Conservation (phyloP, 2,329 filamentous ascomycete genomes). For the Graphilbum ipis-grandicollis region DNA sequence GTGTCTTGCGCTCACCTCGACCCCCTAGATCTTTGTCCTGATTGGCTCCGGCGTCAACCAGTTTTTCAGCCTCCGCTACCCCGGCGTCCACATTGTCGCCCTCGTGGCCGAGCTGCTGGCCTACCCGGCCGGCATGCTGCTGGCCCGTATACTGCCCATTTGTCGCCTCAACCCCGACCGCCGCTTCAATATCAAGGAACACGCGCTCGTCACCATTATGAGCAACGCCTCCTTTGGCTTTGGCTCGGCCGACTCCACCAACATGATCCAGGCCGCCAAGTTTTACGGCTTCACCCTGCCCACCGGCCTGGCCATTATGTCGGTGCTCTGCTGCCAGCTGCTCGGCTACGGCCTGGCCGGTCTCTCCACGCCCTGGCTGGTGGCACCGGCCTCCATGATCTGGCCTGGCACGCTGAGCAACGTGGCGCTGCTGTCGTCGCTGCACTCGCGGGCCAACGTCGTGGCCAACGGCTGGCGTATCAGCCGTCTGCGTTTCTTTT, state of each 20-base stretch:
- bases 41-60: conserved; percentile 28
- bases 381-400: conserved; percentile 19
- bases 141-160: conserved; percentile 21
- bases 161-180: conserved; percentile 22
- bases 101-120: conserved; percentile 26
- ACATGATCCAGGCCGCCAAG: conserved; percentile 23
- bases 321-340: conserved; percentile 20
- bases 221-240: conserved; percentile 29
- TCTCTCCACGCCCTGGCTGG: conserved; percentile 17
- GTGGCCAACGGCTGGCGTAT: conserved; percentile 32
- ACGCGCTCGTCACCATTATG: conserved; percentile 27
- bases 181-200: conserved; percentile 28
- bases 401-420: conserved; percentile 21
- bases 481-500: conserved; percentile 38
- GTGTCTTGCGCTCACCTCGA: not conserved
- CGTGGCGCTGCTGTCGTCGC: conserved; percentile 18
- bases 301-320: conserved; percentile 19
- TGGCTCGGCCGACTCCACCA: conserved; percentile 25
- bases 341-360: conserved; percentile 22
- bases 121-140: conserved; percentile 21
- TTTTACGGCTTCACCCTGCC: conserved; percentile 23
- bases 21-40: conserved; percentile 20
- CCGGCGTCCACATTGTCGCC: conserved; percentile 24
- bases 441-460: conserved; percentile 19
- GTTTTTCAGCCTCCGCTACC: conserved; percentile 28